Evolutionary conservation across 1,284 basidiomycete genomes (phyloP).

Genomic region (Naganishia sp.): DNA sequence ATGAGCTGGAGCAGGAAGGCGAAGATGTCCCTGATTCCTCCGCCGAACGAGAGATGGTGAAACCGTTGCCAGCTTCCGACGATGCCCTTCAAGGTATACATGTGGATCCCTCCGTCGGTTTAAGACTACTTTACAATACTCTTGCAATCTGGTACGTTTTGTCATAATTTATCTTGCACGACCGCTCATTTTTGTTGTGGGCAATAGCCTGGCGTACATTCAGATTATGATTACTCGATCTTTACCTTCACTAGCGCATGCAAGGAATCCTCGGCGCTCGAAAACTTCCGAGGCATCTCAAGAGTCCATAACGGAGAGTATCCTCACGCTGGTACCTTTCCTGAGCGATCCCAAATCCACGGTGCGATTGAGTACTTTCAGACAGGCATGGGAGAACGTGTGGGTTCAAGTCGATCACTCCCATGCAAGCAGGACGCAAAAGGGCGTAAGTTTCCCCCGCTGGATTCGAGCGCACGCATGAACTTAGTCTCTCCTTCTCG

Average conservation of each 20-base stretch:
- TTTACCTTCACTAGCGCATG: constrained; percentile 41
- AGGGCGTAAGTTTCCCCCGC: background rate
- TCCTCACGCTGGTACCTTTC: constrained; percentile 43
- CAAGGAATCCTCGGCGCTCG: background rate
- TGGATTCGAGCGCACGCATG: too few species aligned
- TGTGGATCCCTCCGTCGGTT: constrained; percentile 33
- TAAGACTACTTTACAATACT: constrained; percentile 48
- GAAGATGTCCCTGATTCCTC: constrained; percentile 20
- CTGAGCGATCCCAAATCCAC: constrained; percentile 44
- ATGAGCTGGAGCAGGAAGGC: constrained; percentile 34
- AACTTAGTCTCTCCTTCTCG: background rate
- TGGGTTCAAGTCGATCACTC: constrained; percentile 38
- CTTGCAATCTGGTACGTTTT: constrained; percentile 46
- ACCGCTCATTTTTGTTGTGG: background rate
- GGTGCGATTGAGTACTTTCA: constrained; percentile 38
- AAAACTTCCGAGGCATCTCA: background rate
- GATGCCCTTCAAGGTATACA: constrained; percentile 6
- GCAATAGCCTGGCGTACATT: constrained; percentile 46
- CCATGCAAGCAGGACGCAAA: background rate
- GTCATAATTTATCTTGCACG: background rate
- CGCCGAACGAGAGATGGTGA: constrained; percentile 19
- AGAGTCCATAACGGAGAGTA: constrained; percentile 37
- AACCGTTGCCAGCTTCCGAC: constrained; percentile 27
- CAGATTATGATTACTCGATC: constrained; percentile 44
- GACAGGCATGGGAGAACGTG: constrained; percentile 45